Evolutionary conservation across 2,329 filamentous ascomycete species (phyloP).

Genomic region (Fusarium keratoplasticum): DNA sequence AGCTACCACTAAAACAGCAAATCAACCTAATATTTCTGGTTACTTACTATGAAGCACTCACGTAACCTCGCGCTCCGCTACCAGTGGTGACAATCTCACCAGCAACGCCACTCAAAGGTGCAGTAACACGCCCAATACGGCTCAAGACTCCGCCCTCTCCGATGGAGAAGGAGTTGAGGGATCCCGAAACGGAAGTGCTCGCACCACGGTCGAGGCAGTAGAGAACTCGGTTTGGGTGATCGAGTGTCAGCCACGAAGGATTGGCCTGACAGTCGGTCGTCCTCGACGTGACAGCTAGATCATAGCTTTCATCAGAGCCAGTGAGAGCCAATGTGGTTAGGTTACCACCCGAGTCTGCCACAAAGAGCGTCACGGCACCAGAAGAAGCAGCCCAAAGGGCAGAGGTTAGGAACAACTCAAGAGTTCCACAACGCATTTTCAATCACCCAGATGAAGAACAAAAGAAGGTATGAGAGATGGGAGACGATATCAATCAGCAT

Average conservation of each 20-base stretch:
- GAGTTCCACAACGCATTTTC: background rate
- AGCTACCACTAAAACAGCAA: too few relatives aligned
- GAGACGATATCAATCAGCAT: background rate
- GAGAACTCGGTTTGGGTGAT: slow-evolving; percentile 26
- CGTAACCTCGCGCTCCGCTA: slow-evolving; percentile 29
- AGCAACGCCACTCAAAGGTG: slow-evolving; percentile 27
- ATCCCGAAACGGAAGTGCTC: slow-evolving; percentile 15
- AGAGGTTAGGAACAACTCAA: background rate
- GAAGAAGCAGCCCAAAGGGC: slow-evolving; percentile 8
- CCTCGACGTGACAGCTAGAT: slow-evolving; percentile 19
- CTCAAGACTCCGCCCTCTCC: slow-evolving; percentile 15
- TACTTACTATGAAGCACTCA: slow-evolving; percentile 40
- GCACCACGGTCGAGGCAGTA: slow-evolving; percentile 39
- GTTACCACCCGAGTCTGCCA: slow-evolving; percentile 36
- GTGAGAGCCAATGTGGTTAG: slow-evolving; percentile 33
- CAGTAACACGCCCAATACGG: slow-evolving; percentile 24
- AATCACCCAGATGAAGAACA: background rate
- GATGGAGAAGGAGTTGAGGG: slow-evolving; percentile 38
- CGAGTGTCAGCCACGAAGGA: slow-evolving; percentile 36
- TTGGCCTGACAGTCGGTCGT: slow-evolving; percentile 28
- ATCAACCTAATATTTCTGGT: too few relatives aligned
- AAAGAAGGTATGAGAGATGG: background rate
- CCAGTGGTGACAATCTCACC: slow-evolving; percentile 30
- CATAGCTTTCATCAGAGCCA: background rate
- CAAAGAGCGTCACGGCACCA: slow-evolving; percentile 36